Evolutionary conservation across 352 stramenopile species (phyloP), one percentile per base, ranked within the genome.

Genomic region (Phytophthora tentaculata): DNA sequence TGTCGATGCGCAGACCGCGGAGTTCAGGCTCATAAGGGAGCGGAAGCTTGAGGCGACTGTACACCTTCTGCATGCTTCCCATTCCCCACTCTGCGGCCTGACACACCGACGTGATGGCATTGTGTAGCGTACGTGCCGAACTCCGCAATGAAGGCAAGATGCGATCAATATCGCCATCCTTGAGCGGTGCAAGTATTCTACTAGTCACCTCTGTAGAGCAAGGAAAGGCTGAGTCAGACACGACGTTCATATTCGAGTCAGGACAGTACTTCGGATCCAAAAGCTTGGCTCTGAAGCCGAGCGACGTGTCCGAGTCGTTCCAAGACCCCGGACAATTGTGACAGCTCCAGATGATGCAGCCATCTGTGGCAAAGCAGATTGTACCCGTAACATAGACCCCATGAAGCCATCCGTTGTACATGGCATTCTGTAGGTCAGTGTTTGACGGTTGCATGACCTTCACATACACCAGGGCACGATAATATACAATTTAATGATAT

Each of bases 271-370:
- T 16, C 3, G 44, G 55, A 28, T 53, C 41, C 1, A 54, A n/a
- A 3, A 47, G 19, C 28, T 62, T 62, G 7, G 3, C 23, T 2
- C 55, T 24, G 12, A 62, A 62, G 3, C 28, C 55, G 1, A 54
- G 12, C 9, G 43, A 61, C 0, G 54, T 61, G 26, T 61, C 39
- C 3, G 39, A 51, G 51, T 48, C 29, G 23, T 56, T 26, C 43
- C 63, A 41, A 32, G 10, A 71, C 52, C 10, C 52, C 48, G 19
- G 70, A 69, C 54, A 77, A 63, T 54, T 69, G 50, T 61, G 70
- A 28, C 19, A 56, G 22, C 22, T 48, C 64, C 41, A 58, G 19
- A 53, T 66, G 17, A 28, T 60, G 29, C 28, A 55, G 6, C 39
- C 70, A 54, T 51, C 54, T 5, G n/a, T 41, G 6, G 47, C 44